phyloP scores from a whole-genome alignment of 176 grass and related monocot genomes.

The Alopecurus myosuroides region DNA sequence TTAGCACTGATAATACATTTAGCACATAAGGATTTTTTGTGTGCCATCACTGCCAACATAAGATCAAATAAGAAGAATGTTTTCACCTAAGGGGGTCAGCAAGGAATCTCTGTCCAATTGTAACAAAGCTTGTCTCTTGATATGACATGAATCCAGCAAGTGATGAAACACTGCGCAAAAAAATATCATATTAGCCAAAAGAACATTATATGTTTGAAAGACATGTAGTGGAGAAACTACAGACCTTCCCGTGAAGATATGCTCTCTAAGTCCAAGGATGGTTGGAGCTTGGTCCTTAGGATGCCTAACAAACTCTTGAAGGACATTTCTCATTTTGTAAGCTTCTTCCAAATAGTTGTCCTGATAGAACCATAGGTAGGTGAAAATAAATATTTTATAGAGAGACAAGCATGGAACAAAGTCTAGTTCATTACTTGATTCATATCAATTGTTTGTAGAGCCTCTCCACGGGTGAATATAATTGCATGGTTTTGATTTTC shows the following conservation, averaged over 20 bases:
- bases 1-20: background rate
- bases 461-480: slow-evolving; percentile 95
- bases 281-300: slow-evolving; percentile 63
- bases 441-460: slow-evolving; percentile 97
- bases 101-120: slow-evolving; percentile 98
- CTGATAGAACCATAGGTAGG: slow-evolving; percentile 37
- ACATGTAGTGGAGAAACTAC: slow-evolving; percentile 3
- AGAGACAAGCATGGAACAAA: background rate
- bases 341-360: slow-evolving; percentile 99
- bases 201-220: slow-evolving; percentile 7
- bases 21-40: background rate
- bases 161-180: slow-evolving; percentile 78
- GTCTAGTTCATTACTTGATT: slow-evolving; percentile 68
- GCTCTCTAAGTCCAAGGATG: slow-evolving; percentile 88
- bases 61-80: slow-evolving; percentile 7
- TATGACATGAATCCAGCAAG: slow-evolving; percentile 99
- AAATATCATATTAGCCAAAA: slow-evolving; percentile 17
- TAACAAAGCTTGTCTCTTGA: slow-evolving; percentile 99
- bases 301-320: slow-evolving; percentile 85
- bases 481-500: slow-evolving; percentile 99
- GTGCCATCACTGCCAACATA: background rate
- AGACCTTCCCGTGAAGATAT: slow-evolving; percentile 95
- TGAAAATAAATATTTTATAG: background rate
- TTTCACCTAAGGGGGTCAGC: slow-evolving; percentile 82
- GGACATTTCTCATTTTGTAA: slow-evolving; percentile 95